Evolutionary conservation across 108 stramenopile species (phyloP), one percentile per base, ranked within the genome.

Genomic region (Nitzschia sp.): DNA sequence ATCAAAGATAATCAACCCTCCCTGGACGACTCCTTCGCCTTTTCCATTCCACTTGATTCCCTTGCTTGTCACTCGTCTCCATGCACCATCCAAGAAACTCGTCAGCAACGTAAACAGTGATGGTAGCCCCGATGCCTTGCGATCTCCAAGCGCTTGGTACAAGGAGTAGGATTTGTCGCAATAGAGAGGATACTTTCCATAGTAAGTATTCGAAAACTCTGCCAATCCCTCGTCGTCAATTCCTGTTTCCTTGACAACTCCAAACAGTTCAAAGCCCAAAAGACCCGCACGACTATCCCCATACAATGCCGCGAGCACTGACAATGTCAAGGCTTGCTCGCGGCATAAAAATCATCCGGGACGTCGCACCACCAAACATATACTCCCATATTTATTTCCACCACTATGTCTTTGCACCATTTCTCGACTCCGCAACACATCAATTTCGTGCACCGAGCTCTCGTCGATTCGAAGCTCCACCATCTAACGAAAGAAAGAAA

Each of bases 321-420:
- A 31, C 72, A 94, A 74, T 50, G 85, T 81, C 32, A 61, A 77
- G 32, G 82, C 93, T 66, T 91, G 87, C 75, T 94, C 93, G 68
- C 93, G 87, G 81, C 93, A 94, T 58, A 90, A 79, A 1, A 73
- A 69, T 91, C 93, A 94, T 44, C 93, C 93, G n/a, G 79, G 88
- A 61, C 85, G 79, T 44, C 85, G 81, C 29, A 90, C 85, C 4
- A 80, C 84, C 66, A 86, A 85, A 25, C 45, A 45, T 23, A 77
- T 53, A 38, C 58, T 53, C 3, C 76, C 76, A 45, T 33, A 33
- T 0, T 45, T 6, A n/a, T n/a, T n/a, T 2, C 61, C 67, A 5
- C 69, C 69, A 8, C 48, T 13, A 50, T 71, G 69, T 8, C 29
- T 11, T 26, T 46, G 45, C 2, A 71, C 45, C 45, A 71, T 50